These are phyloP conservation scores for Aureobasidium sp. DNA, from an alignment of 2,329 filamentous ascomycete species.

Conservation along the genomic window DNA sequence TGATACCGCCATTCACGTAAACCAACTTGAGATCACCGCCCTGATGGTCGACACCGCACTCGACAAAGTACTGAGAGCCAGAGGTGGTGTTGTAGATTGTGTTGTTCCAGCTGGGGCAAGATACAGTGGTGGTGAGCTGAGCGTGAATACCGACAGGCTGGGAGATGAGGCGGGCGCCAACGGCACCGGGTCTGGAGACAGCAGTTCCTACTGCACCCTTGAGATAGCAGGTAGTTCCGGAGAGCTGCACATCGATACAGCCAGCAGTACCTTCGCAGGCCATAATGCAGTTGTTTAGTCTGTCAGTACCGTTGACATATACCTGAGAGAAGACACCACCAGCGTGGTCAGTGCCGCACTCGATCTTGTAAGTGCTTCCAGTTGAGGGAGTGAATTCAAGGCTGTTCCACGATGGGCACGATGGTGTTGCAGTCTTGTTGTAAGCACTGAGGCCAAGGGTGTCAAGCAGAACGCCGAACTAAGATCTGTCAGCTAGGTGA, in stretches of 20 bases:
- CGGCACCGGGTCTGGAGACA: conserved; percentile 16
- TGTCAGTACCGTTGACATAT: conserved; percentile 22
- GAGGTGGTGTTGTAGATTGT: conserved; percentile 16
- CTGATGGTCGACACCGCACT: conserved; percentile 28
- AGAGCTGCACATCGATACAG: conserved; percentile 25
- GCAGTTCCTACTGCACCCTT: conserved; percentile 20
- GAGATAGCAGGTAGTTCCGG: conserved; percentile 26
- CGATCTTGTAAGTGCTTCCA: conserved; percentile 22
- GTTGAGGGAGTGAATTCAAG: conserved; percentile 20
- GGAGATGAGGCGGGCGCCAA: conserved; percentile 19
- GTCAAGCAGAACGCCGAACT: conserved; percentile 15
- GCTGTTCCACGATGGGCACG: conserved; percentile 21
- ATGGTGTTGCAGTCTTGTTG: conserved; percentile 1
- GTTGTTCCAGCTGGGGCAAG: conserved; percentile 21
- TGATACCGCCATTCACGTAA: conserved; percentile 20
- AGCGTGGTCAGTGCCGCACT: conserved; percentile 26
- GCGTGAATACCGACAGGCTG: not conserved
- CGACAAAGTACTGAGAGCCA: conserved; percentile 23
- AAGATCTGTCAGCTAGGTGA: too few relatives aligned
- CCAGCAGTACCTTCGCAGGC: conserved; percentile 20
- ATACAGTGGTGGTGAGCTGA: conserved; percentile 6
- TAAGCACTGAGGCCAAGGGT: conserved; percentile 2
- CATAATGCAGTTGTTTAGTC: conserved; percentile 22
- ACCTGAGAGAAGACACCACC: conserved; percentile 23
- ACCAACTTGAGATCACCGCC: conserved; percentile 25